Evolutionary conservation across 805 yeast species (phyloP), one percentile per base, ranked within the genome.

Genomic region (Monosporozyma unispora): DNA sequence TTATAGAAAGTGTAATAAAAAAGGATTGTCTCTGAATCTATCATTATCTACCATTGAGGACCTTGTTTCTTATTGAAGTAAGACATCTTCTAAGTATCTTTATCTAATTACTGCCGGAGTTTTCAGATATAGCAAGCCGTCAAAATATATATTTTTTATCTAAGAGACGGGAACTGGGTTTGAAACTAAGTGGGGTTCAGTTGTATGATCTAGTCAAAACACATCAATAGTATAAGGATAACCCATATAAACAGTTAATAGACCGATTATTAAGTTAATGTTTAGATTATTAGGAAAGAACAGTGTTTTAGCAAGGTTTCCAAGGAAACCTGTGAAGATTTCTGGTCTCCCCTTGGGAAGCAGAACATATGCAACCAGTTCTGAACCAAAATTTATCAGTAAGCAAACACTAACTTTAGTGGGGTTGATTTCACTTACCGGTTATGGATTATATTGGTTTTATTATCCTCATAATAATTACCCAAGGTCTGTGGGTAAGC

Each of bases 401-500:
- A 19, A 21, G 12, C 42, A 39, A 21, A 39, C 25, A 11, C 12
- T 39, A 21, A 12, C 42, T 10, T 1, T 21, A 5, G 27, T 39
- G 4, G 42, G 42, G 4, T 39, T 39, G 8, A 2, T 63, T 1
- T 59, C 66, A 8, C 51, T 57, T 0, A 38, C 61, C 4, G 56
- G 67, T 0, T 56, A 59, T 42, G 64, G 58, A 1, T 38, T 61
- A 1, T 71, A 70, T 70, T 70, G 67, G 65, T 54, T 72, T 50
- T 77, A 71, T 62, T 81, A 84, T 83, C 87, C 87, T 4, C 78
- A 77, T 50, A 84, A 81, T 57, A 79, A 84, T 2, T 82, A 80
- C 57, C 87, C 93, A 0, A 66, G 73, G 1, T 66, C 78, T 3
- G 95, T 88, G 10, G 93, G 96, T 23, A 78, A 74, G 48, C 71